These are phyloP conservation scores for Colletotrichum sp. DNA, from an alignment of 2,329 filamentous ascomycete genomes.

Conservation along the genomic window DNA sequence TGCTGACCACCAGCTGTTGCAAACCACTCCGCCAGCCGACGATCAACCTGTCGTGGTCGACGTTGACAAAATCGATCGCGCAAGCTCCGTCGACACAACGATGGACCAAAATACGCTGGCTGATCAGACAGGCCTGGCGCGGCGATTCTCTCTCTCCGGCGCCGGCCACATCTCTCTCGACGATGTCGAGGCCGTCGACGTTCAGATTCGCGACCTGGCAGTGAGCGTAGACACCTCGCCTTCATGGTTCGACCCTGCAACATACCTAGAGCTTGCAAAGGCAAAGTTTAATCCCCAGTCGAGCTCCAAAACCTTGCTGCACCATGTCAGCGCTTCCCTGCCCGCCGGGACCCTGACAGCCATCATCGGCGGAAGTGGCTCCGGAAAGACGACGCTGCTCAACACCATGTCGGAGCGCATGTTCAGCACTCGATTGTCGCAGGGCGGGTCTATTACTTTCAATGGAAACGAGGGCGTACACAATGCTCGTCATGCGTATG, in stretches of 20 bases:
- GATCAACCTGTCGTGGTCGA: constrained; percentile 20
- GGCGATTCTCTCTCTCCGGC: constrained; percentile 34
- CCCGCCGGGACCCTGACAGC: constrained; percentile 72
- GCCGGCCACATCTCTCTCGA: constrained; percentile 46
- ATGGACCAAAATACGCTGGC: constrained; percentile 25
- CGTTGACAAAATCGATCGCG: constrained; percentile 35
- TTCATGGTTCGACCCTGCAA: constrained; percentile 53
- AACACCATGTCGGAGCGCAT: constrained; percentile 76
- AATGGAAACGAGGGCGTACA: constrained; percentile 62
- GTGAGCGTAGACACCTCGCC: constrained; percentile 66
- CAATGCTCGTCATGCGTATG: constrained; percentile 68
- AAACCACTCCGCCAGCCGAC: neutral
- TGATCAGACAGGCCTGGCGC: constrained; percentile 15
- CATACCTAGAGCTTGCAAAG: constrained; percentile 46
- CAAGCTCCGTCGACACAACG: constrained; percentile 36
- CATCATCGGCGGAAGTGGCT: constrained; percentile 77
- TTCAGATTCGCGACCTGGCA: constrained; percentile 58
- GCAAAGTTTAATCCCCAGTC: constrained; percentile 40
- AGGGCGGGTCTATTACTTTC: constrained; percentile 64
- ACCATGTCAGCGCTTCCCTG: constrained; percentile 68
- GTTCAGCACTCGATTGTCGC: constrained; percentile 54
- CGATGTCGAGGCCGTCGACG: constrained; percentile 61
- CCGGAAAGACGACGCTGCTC: constrained; percentile 74
- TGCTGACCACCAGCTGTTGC: neutral
- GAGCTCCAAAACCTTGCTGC: constrained; percentile 59